These are phyloP conservation scores for Dactylellina cionopaga DNA, from an alignment of 2,329 filamentous ascomycete genomes.

Conservation along the genomic window DNA sequence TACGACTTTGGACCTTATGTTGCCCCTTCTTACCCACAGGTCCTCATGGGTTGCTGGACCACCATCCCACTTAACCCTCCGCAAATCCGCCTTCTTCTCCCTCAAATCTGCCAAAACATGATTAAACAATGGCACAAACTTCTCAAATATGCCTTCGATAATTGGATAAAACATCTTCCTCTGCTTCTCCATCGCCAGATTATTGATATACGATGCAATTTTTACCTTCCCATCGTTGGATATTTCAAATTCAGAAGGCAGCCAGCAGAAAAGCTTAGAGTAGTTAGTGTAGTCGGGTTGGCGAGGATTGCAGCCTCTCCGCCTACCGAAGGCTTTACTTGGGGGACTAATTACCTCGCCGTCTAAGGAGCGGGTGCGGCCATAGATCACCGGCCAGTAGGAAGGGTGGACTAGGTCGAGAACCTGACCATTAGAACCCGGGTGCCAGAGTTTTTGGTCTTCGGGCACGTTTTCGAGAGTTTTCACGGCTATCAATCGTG, in stretches of 20 bases:
- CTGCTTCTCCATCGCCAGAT: constrained; percentile 5
- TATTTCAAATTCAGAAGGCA: constrained; percentile 12
- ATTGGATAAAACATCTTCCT: constrained; percentile 18
- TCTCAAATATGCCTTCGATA: constrained; percentile 12
- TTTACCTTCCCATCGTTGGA: constrained; percentile 6
- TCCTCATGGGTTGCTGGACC: no score
- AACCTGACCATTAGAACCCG: constrained; percentile 67
- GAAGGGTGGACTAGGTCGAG: constrained; percentile 73
- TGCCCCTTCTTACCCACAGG: background rate
- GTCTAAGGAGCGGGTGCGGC: constrained; percentile 52
- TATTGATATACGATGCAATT: constrained; percentile 28
- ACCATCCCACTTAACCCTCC: background rate
- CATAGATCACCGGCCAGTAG: constrained; percentile 70
- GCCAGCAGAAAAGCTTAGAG: constrained; percentile 7
- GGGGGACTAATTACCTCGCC: background rate
- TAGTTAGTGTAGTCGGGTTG: background rate
- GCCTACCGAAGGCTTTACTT: no score
- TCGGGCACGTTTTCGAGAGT: constrained; percentile 67
- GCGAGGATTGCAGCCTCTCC: no score
- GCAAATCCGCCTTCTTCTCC: background rate
- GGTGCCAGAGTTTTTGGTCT: constrained; percentile 69
- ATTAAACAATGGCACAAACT: constrained; percentile 19
- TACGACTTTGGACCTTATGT: background rate
- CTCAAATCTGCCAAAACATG: constrained; percentile 15
- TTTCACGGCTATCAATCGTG: background rate